Conservation (phyloP, 306 rosid genomes). For the Adenanthera pavonina region DNA sequence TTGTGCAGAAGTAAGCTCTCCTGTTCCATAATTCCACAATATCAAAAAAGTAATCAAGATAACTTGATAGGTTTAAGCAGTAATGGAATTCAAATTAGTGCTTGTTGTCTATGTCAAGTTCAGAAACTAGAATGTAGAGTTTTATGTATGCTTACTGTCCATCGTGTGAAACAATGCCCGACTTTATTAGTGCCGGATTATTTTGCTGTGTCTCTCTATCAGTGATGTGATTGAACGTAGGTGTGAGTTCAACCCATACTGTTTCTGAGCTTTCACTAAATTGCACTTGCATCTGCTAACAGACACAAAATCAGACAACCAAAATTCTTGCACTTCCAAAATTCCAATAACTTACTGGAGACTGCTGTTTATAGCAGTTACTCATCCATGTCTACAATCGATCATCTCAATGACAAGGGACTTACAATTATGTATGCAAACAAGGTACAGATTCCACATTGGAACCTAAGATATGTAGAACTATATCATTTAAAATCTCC, state of each 20-base stretch:
- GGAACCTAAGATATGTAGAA: too few relatives aligned
- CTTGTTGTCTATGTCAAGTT: slow-evolving; percentile 30
- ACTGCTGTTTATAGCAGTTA: not conserved
- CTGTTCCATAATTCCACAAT: slow-evolving; percentile 51
- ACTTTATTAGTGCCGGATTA: slow-evolving; percentile 50
- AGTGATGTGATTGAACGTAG: slow-evolving; percentile 52
- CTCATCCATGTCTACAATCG: not conserved
- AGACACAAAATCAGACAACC: slow-evolving; percentile 12
- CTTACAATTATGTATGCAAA: too few relatives aligned
- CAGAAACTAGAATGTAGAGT: slow-evolving; percentile 11
- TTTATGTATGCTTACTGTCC: slow-evolving; percentile 62
- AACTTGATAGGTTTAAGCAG: slow-evolving; percentile 21
- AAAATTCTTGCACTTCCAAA: slow-evolving; percentile 5
- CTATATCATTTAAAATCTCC: too few relatives aligned
- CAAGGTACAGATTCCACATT: too few relatives aligned
- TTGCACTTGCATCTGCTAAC: slow-evolving; percentile 73
- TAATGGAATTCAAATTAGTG: slow-evolving; percentile 26
- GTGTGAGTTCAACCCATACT: slow-evolving; percentile 68
- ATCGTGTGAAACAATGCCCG: slow-evolving; percentile 72
- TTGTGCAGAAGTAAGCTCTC: slow-evolving; percentile 80
- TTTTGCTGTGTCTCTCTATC: slow-evolving; percentile 52
- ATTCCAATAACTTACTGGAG: slow-evolving; percentile 3
- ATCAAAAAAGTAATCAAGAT: slow-evolving; percentile 32
- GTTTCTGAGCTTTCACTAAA: slow-evolving; percentile 73
- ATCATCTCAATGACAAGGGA: not conserved